Conservation (phyloP, 768 basidiomycete species). For the Hysterangium stoloniferum region DNA sequence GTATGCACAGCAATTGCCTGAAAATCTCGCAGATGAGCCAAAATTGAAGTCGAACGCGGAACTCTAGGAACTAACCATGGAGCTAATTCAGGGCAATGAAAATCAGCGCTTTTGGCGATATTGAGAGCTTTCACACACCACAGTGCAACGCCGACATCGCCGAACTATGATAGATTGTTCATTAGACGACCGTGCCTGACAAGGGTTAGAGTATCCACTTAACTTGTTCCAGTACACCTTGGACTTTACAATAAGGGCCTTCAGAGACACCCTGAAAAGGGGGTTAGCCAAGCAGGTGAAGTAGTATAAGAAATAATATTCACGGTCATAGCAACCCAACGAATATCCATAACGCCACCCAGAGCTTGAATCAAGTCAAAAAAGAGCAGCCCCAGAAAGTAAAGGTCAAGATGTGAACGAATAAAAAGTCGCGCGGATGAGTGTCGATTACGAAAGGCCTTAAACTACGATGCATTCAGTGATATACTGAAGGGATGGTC, state of each 20-base stretch:
- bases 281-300: background rate
- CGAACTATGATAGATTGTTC: conserved; percentile 28
- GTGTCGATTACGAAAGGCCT: background rate
- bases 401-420: conserved; percentile 21
- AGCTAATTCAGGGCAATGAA: conserved; percentile 11
- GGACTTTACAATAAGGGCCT: conserved; percentile 26
- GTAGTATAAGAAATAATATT: conserved; percentile 7
- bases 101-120: conserved; percentile 4
- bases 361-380: conserved; percentile 24
- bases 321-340: conserved; percentile 28
- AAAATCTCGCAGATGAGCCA: background rate
- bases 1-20: conserved; percentile 35
- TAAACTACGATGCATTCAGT: conserved; percentile 14
- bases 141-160: conserved; percentile 35
- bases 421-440: background rate
- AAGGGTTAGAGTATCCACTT: background rate
- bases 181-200: background rate
- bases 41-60: background rate
- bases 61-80: conserved; percentile 16
- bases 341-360: conserved; percentile 31
- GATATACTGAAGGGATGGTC: conserved; percentile 16
- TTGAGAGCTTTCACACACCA: conserved; percentile 20
- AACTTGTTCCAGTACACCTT: conserved; percentile 22
- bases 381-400: conserved; percentile 22
- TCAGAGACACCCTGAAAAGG: conserved; percentile 23